Evolutionary conservation across 345 rosid genomes (phyloP).

Genomic region (Lumnitzera littorea): DNA sequence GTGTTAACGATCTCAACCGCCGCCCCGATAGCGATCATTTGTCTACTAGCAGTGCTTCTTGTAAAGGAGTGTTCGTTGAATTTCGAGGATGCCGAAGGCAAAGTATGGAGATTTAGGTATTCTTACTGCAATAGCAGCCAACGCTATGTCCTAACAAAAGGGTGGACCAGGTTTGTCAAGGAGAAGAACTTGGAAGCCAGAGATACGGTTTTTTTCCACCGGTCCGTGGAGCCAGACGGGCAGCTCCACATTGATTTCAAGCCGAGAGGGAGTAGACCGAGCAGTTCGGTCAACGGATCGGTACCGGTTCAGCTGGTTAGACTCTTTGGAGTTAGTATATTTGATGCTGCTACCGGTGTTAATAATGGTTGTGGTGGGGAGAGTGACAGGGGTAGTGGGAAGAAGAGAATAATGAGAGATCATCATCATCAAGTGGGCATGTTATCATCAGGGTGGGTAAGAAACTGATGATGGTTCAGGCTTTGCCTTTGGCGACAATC

Average conservation of each 20-base stretch:
- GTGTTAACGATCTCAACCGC: not conserved
- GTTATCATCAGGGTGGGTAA: constrained; percentile 31
- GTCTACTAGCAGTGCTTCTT: not conserved
- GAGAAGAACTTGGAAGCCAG: constrained; percentile 81
- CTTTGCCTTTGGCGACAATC: no score
- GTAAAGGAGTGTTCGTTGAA: constrained; percentile 56
- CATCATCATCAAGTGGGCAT: constrained; percentile 36
- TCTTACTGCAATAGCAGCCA: constrained; percentile 98
- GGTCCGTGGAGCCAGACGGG: constrained; percentile 65
- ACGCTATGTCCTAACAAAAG: constrained; percentile 92
- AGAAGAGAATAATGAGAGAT: constrained; percentile 32
- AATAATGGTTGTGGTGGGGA: constrained; percentile 9
- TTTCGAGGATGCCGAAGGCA: constrained; percentile 69
- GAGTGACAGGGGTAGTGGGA: constrained; percentile 25
- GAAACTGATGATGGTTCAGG: constrained; percentile 49
- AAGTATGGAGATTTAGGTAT: constrained; percentile 89
- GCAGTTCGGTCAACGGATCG: not conserved
- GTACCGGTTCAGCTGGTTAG: constrained; percentile 49
- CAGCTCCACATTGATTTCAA: constrained; percentile 76
- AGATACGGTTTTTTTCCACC: constrained; percentile 69
- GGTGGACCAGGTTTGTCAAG: constrained; percentile 97
- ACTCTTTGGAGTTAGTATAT: constrained; percentile 83
- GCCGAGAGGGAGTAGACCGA: constrained; percentile 20
- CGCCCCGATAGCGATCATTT: no score
- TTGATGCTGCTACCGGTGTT: constrained; percentile 25